Percentiles rank a stretch among this genome's conserved stretches.
Conservation (phyloP, 345 rosid genomes). For the sweet orange (Citrus sinensis) region DVS_A1.0 CM039165.1:28871501-28872000, state of each 20-base stretch:
- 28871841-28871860: background rate
- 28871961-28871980: conserved; percentile 29
- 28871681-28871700: background rate
- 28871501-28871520: too few species aligned
- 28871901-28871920: background rate
- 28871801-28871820: background rate
- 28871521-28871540: too few species aligned
- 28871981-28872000: conserved; percentile 92
- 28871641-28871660: too few species aligned
- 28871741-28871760: background rate
- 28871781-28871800: background rate
- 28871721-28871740: too few species aligned
- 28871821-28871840: background rate
- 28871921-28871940: background rate
- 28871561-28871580: too few species aligned
- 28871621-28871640: too few species aligned
- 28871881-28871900: background rate
- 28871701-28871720: background rate
- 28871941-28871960: conserved; percentile 1
- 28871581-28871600: too few species aligned
- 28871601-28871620: too few species aligned
- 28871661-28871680: too few species aligned
- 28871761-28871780: background rate
- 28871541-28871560: too few species aligned
- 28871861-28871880: background rate